Evolutionary conservation across 108 stramenopile genomes (phyloP), one percentile per base, ranked within the genome.

Genomic region (Conticribra weissflogii): DNA sequence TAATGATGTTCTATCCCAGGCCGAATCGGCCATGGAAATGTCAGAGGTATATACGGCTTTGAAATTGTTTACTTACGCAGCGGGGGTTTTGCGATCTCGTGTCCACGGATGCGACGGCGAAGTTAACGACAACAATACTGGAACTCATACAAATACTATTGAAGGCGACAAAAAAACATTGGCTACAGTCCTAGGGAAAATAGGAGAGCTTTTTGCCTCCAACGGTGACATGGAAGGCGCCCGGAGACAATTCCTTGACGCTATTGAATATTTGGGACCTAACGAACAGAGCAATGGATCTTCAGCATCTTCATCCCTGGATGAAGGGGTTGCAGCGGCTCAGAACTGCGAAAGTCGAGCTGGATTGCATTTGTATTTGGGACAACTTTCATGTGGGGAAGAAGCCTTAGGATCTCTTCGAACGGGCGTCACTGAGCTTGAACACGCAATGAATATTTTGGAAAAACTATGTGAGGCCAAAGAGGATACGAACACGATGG

Each of bases 361-460:
- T 18, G 75, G 80, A 67, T 72, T 94, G 21, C 72, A 82, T 50
- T 58, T 94, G 27, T 94, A 94, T 62, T 53, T 91, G 21, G 93
- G 93, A 27, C 93, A 94, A 70, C 71, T 94, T 23, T 86, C 83
- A 49, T 66, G 67, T 28, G 88, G 82, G 55, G 47, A 72, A 27
- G 88, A 94, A 54, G 93, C 93, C n/a, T 64, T 94, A 41, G 62
- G 63, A 29, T 76, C 84, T 4, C 88, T 88, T 63, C 59, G 72
- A 30, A 63, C 69, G 16, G 93, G 88, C 31, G 76, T 90, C 29
- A 44, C 53, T 30, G 80, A 86, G 46, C 53, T 93, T 59, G 76
- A 86, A 63, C 51, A 59, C 29, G 78, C 66, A n/a, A 59, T 81
- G 23, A 24, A 46, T 47, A 50, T 73, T 33, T 52, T 81, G 23